Percentiles rank a stretch among this genome's conserved stretches.
These are phyloP conservation scores for Plantago ovata DNA, from an alignment of 257 asterid species.

Conservation along the genomic window DNA sequence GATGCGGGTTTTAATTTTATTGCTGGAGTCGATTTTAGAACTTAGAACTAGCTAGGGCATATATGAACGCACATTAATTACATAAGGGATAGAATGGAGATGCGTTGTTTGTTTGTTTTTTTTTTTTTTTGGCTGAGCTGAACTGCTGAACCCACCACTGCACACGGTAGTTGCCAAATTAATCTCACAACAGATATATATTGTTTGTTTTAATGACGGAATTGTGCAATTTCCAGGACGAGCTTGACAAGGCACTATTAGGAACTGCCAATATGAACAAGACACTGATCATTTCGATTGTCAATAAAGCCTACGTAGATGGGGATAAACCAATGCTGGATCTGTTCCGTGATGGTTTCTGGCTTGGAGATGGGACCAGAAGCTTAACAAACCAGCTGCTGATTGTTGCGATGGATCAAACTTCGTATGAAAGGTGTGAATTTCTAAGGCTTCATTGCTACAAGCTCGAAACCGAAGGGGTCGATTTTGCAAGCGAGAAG, in stretches of 20 bases:
- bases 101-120: too few relatives aligned
- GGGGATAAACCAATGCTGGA: slow-evolving; percentile 49
- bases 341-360: slow-evolving; percentile 48
- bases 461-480: slow-evolving; percentile 40
- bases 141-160: too few relatives aligned
- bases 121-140: too few relatives aligned
- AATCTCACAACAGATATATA: too few relatives aligned
- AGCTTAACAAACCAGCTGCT: slow-evolving; percentile 24
- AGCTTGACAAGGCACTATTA: slow-evolving; percentile 31
- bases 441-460: slow-evolving; percentile 43
- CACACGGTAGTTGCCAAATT: too few relatives aligned
- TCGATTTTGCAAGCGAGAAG: slow-evolving; percentile 36
- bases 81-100: too few relatives aligned
- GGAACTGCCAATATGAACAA: slow-evolving; percentile 29
- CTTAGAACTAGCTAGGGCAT: too few relatives aligned
- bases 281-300: slow-evolving; percentile 37
- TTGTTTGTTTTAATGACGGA: too few relatives aligned
- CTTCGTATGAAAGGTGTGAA: slow-evolving; percentile 36
- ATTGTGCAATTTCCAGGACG: slow-evolving; percentile 16
- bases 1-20: too few relatives aligned
- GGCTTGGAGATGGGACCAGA: slow-evolving; percentile 45
- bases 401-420: slow-evolving; percentile 45
- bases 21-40: too few relatives aligned
- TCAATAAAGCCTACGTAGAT: slow-evolving; percentile 47
- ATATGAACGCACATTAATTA: too few relatives aligned